Base-by-base conservation (phyloP, 2,329 filamentous ascomycete genomes). In the Thielaviopsis musarum region DNA sequence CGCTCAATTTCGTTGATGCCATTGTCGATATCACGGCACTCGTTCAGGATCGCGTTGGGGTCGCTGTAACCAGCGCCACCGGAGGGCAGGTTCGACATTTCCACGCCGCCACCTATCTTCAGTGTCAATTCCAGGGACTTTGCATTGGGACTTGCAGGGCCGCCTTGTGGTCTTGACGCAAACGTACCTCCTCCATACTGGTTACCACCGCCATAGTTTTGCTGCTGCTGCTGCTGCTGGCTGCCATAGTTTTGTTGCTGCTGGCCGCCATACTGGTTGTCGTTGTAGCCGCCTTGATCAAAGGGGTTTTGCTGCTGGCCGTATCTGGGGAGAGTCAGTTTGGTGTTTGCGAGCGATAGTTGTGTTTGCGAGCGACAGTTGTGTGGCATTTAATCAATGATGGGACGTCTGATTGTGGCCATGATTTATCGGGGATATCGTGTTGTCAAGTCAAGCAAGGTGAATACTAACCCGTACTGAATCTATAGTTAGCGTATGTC, bases 11-110 rank as follows among this genome's bases (percentile, higher is more conserved):
- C 76, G 63, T 87, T 80, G 67, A 96, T 87, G 51, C 84, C 85
- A 61, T 80, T 76, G 69, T 90, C 85, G 69, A 96, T 86, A 53
- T 88, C 83, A 61, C 82, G 81, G 73, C 88, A 93, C 70, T 93
- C 85, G 73, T 94, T 88, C 62, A 96, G 79, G 65, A 95, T 86
- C 60, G 81, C 81, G 69, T 88, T 90, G 52, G 86, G 82, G 70
- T 90, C 81, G 65, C 72, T 66, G 56, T 24, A 30, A 26, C 49
- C 56, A 24, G 51, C 58, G 26, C 51, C n/a, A 26, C 59, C 59
- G 49, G 59, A 58, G 21, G 58, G 59, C 41, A 64, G 51, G 59
- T 61, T 60, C 41, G 62, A 62, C 62, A 64, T 62, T 54, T 64
- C 62, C 53, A 64, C 58, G 53, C 62, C 62, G 53, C 62, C 62